These are phyloP conservation scores for Alternaria solani DNA, from an alignment of 2,329 filamentous ascomycete genomes.

Conservation along the genomic window DNA sequence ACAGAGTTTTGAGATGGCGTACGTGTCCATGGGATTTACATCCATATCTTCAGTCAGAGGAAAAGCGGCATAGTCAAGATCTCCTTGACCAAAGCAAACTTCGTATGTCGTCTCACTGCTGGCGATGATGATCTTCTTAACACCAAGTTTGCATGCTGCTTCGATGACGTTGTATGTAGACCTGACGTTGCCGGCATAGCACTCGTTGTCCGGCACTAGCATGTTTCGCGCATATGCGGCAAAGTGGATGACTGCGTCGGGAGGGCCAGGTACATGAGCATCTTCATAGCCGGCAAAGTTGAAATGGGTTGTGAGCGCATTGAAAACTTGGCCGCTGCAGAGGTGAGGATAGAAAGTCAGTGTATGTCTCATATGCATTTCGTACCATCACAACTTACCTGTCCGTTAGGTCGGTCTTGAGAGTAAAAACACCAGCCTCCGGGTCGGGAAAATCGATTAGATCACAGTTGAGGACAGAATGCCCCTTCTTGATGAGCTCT, in stretches of 20 bases:
- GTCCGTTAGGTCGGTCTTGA: slow-evolving; percentile 65
- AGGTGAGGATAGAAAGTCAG: neutral
- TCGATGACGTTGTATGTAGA: slow-evolving; percentile 70
- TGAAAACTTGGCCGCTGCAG: slow-evolving; percentile 62
- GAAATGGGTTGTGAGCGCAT: slow-evolving; percentile 64
- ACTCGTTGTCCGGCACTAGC: slow-evolving; percentile 68
- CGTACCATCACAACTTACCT: neutral
- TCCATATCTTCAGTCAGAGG: slow-evolving; percentile 68
- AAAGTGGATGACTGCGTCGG: slow-evolving; percentile 70
- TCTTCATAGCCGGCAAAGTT: slow-evolving; percentile 60
- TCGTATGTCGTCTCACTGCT: slow-evolving; percentile 68
- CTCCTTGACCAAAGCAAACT: slow-evolving; percentile 68
- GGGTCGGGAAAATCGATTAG: slow-evolving; percentile 57
- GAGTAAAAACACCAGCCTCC: slow-evolving; percentile 58
- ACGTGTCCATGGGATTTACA: slow-evolving; percentile 68
- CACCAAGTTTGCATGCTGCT: slow-evolving; percentile 67
- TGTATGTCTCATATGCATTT: neutral
- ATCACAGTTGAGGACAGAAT: slow-evolving; percentile 65
- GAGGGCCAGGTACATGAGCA: slow-evolving; percentile 54
- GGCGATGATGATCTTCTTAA: slow-evolving; percentile 69
- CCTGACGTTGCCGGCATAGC: slow-evolving; percentile 64
- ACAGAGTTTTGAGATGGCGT: slow-evolving; percentile 68
- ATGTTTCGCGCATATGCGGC: slow-evolving; percentile 66
- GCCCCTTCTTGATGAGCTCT: slow-evolving; percentile 60
- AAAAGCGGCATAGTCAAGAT: slow-evolving; percentile 64